A percentile compares a stretch with the other conserved stretches of the same genome.
Evolutionary conservation across 2,329 filamentous ascomycete genomes (phyloP).

Genomic region (Thelonectria rubi): DNA sequence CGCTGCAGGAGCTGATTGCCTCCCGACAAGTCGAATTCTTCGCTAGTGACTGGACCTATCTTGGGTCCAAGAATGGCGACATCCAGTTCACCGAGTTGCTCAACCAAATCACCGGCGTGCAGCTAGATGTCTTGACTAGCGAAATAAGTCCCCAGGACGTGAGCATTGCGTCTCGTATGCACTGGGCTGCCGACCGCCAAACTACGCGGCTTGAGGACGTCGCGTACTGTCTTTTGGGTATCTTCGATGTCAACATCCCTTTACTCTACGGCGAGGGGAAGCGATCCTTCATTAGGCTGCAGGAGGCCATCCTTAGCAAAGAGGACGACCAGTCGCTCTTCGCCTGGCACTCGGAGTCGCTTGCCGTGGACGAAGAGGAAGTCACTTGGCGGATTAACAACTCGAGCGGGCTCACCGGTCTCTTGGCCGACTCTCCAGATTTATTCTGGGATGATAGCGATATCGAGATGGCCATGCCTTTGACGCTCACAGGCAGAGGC

Average conservation of each 20-base stretch:
- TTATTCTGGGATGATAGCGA: slow-evolving; percentile 15
- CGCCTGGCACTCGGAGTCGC: slow-evolving; percentile 9
- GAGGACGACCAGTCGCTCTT: slow-evolving; percentile 14
- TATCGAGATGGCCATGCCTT: slow-evolving; percentile 12
- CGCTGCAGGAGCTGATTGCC: slow-evolving; percentile 22
- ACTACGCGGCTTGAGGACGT: slow-evolving; percentile 19
- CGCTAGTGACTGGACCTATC: slow-evolving; percentile 16
- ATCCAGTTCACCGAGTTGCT: slow-evolving; percentile 1
- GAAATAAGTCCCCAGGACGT: slow-evolving; percentile 8
- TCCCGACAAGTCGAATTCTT: slow-evolving; percentile 12
- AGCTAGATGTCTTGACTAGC: slow-evolving; percentile 1
- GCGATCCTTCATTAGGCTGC: slow-evolving; percentile 13
- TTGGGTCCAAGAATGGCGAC: slow-evolving; percentile 19
- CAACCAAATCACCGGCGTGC: slow-evolving; percentile 16
- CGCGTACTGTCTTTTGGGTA: slow-evolving; percentile 17
- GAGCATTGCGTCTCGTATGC: slow-evolving; percentile 18
- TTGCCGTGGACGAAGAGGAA: not conserved
- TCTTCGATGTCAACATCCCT: slow-evolving; percentile 17
- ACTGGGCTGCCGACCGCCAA: slow-evolving; percentile 18
- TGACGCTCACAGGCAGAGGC: slow-evolving; percentile 4
- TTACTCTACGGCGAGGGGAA: slow-evolving; percentile 15
- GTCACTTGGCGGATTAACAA: not conserved
- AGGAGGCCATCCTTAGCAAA: slow-evolving; percentile 13
- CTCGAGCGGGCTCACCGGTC: not conserved
- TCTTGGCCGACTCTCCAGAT: slow-evolving; percentile 8